Percentiles rank a stretch among this genome's conserved stretches.
Evolutionary conservation across 139 green algal genomes (phyloP).

Genomic region (Edaphochlamys debaryana): DNA sequence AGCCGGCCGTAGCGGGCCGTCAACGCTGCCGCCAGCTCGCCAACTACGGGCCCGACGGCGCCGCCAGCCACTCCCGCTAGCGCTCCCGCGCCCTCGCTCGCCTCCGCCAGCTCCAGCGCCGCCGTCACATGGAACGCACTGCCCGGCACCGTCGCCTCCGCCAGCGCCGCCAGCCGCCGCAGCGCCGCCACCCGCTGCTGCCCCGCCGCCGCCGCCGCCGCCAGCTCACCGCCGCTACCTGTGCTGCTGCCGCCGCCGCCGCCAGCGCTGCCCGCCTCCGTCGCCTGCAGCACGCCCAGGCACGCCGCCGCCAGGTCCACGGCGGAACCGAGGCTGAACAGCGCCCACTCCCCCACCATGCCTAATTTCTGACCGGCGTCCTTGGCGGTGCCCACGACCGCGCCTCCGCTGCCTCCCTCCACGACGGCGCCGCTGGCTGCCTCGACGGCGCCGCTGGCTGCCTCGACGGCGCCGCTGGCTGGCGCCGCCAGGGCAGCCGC

Average conservation of each 20-base stretch:
- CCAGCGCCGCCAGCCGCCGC: not conserved
- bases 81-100: too few relatives aligned
- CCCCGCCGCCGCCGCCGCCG: not conserved
- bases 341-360: not conserved
- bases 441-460: too few relatives aligned
- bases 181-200: not conserved
- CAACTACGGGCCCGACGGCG: too few relatives aligned
- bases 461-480: too few relatives aligned
- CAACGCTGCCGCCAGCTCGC: too few relatives aligned
- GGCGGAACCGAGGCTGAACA: not conserved
- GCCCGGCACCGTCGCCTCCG: conserved; percentile 7
- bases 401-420: not conserved
- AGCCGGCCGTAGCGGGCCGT: too few relatives aligned
- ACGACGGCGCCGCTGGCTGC: too few relatives aligned
- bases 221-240: not conserved
- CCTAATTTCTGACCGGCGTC: too few relatives aligned
- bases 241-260: not conserved
- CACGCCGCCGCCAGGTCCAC: conserved; percentile 17
- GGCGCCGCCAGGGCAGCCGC: not conserved
- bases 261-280: not conserved
- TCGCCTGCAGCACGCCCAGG: not conserved
- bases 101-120: not conserved
- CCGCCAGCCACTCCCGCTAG: too few relatives aligned
- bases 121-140: conserved; percentile 5
- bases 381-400: too few relatives aligned